Percentiles rank a stretch among this genome's conserved stretches.
Evolutionary conservation across 495 filamentous ascomycete genomes (phyloP).

Genomic region (Pyrenopolyporus hunteri): DNA sequence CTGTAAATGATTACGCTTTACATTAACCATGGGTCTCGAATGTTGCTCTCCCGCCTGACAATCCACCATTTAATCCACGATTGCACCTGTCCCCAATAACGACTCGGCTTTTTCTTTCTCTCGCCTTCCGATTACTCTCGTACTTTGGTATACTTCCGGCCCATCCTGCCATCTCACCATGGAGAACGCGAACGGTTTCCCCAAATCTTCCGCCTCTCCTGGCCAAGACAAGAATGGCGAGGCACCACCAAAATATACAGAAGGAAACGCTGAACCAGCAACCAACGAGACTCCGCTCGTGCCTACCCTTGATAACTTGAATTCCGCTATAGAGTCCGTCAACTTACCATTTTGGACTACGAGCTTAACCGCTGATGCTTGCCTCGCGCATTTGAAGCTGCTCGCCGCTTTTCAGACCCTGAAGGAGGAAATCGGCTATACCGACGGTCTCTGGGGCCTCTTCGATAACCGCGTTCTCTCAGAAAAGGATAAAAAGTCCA

Average conservation of each 20-base stretch:
- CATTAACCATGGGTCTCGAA: too few relatives aligned
- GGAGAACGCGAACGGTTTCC: neutral
- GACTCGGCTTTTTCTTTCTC: neutral
- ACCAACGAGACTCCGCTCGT: too few relatives aligned
- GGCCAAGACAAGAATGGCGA: constrained; percentile 6
- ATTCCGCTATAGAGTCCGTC: constrained; percentile 51
- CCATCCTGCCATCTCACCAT: constrained; percentile 2
- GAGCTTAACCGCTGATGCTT: constrained; percentile 50
- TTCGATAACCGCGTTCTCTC: constrained; percentile 54
- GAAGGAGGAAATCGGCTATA: constrained; percentile 67
- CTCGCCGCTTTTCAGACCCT: constrained; percentile 71
- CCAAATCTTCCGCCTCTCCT: neutral
- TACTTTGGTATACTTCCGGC: neutral
- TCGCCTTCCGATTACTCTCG: neutral
- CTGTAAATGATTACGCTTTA: too few relatives aligned
- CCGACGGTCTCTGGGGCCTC: constrained; percentile 69
- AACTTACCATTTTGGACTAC: constrained; percentile 35
- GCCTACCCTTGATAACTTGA: constrained; percentile 40
- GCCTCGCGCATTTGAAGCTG: constrained; percentile 78
- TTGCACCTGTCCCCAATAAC: too few relatives aligned
- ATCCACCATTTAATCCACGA: too few relatives aligned
- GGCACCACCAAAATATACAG: too few relatives aligned
- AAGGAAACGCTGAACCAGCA: too few relatives aligned
- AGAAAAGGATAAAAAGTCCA: constrained; percentile 28
- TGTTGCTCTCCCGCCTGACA: too few relatives aligned